phyloP scores from a whole-genome alignment of 352 stramenopile species.

The Pythium volutum region DNA sequence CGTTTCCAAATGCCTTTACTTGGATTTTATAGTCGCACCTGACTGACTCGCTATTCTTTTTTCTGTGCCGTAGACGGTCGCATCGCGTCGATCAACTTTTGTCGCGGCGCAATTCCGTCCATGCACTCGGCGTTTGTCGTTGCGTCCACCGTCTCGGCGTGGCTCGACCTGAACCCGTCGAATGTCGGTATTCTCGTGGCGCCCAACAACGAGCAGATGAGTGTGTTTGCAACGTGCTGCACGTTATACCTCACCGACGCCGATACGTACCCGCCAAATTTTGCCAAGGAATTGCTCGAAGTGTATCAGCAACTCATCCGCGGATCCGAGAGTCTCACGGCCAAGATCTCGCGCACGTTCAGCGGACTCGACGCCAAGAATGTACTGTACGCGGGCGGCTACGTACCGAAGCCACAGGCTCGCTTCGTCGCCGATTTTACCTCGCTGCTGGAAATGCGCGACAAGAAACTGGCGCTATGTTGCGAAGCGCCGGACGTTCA shows the following conservation, averaged over 20 bases:
- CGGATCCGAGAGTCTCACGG: slow-evolving; percentile 64
- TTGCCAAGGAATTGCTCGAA: slow-evolving; percentile 67
- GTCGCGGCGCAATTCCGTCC: slow-evolving; percentile 63
- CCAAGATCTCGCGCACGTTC: slow-evolving; percentile 76
- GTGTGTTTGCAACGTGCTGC: slow-evolving; percentile 84
- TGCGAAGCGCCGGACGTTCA: slow-evolving; percentile 40
- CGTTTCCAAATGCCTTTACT: not conserved
- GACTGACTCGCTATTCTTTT: not conserved
- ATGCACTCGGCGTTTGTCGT: slow-evolving; percentile 87
- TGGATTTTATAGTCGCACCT: not conserved
- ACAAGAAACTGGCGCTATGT: slow-evolving; percentile 52
- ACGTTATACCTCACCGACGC: slow-evolving; percentile 76
- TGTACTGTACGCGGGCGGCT: slow-evolving; percentile 52
- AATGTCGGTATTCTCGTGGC: slow-evolving; percentile 81
- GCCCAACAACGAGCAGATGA: slow-evolving; percentile 86
- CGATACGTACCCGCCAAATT: slow-evolving; percentile 61
- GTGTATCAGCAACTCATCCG: slow-evolving; percentile 79
- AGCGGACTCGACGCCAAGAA: slow-evolving; percentile 72
- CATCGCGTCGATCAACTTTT: slow-evolving; percentile 79
- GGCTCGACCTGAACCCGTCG: slow-evolving; percentile 69
- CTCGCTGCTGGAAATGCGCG: slow-evolving; percentile 70
- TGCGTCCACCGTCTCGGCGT: slow-evolving; percentile 76
- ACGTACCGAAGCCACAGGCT: slow-evolving; percentile 64
- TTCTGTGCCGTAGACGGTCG: slow-evolving; percentile 51
- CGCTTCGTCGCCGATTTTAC: slow-evolving; percentile 80